A percentile compares a stretch with the other conserved stretches of the same genome.
phyloP scores from a whole-genome alignment of 441 rosid species.

The Gossypium lobatum region DNA sequence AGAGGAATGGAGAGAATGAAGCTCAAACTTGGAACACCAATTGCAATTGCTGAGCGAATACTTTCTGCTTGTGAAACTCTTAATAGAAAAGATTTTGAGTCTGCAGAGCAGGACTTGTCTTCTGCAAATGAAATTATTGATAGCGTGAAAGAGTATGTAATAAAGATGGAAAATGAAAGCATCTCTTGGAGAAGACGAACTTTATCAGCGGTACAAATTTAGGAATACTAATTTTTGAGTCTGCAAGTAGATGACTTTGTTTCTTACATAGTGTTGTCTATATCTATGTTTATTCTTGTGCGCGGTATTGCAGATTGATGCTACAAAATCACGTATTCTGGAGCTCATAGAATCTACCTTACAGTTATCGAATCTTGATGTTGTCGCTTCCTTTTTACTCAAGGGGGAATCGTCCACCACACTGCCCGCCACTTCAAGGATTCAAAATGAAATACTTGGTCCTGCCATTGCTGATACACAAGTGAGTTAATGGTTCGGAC shows the following conservation, averaged over 20 bases:
- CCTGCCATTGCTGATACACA: conserved; percentile 70
- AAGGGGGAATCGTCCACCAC: conserved; percentile 50
- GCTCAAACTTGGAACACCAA: conserved; percentile 93
- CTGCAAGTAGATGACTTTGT: conserved; percentile 12
- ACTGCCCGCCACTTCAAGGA: conserved; percentile 47
- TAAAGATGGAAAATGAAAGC: conserved; percentile 75
- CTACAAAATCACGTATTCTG: conserved; percentile 57
- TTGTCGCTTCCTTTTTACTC: conserved; percentile 51
- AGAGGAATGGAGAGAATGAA: conserved; percentile 78
- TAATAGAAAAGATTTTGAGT: conserved; percentile 46
- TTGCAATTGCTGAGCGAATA: conserved; percentile 70
- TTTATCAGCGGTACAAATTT: conserved; percentile 52
- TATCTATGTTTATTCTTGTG: conserved; percentile 17
- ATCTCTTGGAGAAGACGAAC: conserved; percentile 65
- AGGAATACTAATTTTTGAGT: conserved; percentile 11
- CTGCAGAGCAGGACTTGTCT: conserved; percentile 62
- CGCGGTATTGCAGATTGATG: conserved; percentile 53
- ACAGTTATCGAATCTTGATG: conserved; percentile 71
- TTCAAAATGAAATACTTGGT: conserved; percentile 61
- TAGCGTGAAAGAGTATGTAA: conserved; percentile 42
- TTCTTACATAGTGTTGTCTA: conserved; percentile 14
- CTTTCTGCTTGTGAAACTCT: conserved; percentile 64
- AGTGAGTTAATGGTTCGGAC: conserved; percentile 40
- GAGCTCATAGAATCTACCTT: conserved; percentile 71
- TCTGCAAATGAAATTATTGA: conserved; percentile 44